These are phyloP conservation scores for Sporisorium graminicola DNA, from an alignment of 1,284 basidiomycete genomes.

Conservation along the genomic window DNA sequence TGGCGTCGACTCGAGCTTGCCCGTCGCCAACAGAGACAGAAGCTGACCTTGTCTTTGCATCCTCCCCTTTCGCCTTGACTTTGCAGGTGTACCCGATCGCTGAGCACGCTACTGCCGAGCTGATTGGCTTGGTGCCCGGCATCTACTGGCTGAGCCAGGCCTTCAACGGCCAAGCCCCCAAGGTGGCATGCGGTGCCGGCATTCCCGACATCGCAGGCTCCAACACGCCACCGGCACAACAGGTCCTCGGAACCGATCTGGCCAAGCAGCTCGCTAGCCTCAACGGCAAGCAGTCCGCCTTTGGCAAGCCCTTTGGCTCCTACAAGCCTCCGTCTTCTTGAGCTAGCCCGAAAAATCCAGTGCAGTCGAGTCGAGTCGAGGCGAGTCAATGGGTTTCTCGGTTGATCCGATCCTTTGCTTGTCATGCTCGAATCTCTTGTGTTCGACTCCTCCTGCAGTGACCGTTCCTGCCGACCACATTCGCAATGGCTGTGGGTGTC, in stretches of 20 bases:
- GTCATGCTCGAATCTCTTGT: too few relatives aligned
- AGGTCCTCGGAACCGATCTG: slow-evolving; percentile 31
- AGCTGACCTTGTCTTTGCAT: not conserved
- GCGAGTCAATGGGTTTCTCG: not conserved
- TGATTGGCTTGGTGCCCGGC: slow-evolving; percentile 38
- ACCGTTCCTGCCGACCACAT: not conserved
- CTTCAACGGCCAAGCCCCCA: slow-evolving; percentile 36
- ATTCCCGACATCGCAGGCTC: slow-evolving; percentile 10
- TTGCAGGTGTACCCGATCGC: slow-evolving; percentile 29
- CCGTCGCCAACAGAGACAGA: not conserved
- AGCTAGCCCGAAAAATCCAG: not conserved
- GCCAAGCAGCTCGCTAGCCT: slow-evolving; percentile 25
- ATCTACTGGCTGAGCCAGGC: slow-evolving; percentile 44
- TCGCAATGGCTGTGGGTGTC: too few relatives aligned
- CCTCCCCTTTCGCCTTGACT: too few relatives aligned
- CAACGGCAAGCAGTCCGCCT: slow-evolving; percentile 19
- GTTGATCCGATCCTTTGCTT: not conserved
- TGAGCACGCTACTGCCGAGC: slow-evolving; percentile 49
- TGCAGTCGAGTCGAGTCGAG: not conserved
- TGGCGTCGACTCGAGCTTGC: not conserved
- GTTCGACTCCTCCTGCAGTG: not conserved
- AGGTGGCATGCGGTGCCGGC: slow-evolving; percentile 36
- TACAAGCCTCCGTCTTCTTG: not conserved
- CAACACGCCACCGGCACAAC: slow-evolving; percentile 12
- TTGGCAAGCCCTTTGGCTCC: slow-evolving; percentile 16